Evolutionary conservation across 73 alveolate genomes (phyloP).

Genomic region (Paramecium biaurelia): DNA sequence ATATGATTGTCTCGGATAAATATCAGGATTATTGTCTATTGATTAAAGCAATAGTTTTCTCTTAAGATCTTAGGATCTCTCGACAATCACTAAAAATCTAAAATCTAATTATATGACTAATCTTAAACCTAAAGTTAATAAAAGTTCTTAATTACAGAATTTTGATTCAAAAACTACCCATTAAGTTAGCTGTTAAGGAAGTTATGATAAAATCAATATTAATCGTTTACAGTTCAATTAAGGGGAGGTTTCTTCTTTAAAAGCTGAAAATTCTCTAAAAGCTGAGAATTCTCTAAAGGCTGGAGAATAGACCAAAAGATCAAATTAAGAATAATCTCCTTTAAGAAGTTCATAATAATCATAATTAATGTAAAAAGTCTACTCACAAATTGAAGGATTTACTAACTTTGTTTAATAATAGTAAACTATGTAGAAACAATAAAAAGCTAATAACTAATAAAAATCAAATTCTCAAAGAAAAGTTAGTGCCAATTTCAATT

Average conservation of each 20-base stretch:
- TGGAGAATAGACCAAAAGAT: background rate
- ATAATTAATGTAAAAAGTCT: background rate
- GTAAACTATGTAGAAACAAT: background rate
- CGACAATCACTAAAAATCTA: background rate
- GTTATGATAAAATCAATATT: background rate
- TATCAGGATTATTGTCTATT: conserved; percentile 39
- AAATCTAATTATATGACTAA: background rate
- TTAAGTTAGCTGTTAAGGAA: background rate
- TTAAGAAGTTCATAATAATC: background rate
- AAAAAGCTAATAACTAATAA: background rate
- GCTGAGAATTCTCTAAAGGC: background rate
- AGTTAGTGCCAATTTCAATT: conserved; percentile 3
- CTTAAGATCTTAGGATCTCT: background rate
- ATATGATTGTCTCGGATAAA: conserved; percentile 18
- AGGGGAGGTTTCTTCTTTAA: background rate
- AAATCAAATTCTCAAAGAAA: background rate
- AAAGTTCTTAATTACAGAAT: background rate
- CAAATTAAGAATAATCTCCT: background rate
- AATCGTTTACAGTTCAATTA: background rate
- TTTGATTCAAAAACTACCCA: background rate
- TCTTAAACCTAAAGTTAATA: background rate
- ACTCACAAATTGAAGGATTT: conserved; percentile 20
- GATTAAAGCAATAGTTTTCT: background rate
- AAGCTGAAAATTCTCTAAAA: background rate
- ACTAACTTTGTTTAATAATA: background rate